Conservation (phyloP, 768 basidiomycete genomes). For the Hygrophorus russula region DNA sequence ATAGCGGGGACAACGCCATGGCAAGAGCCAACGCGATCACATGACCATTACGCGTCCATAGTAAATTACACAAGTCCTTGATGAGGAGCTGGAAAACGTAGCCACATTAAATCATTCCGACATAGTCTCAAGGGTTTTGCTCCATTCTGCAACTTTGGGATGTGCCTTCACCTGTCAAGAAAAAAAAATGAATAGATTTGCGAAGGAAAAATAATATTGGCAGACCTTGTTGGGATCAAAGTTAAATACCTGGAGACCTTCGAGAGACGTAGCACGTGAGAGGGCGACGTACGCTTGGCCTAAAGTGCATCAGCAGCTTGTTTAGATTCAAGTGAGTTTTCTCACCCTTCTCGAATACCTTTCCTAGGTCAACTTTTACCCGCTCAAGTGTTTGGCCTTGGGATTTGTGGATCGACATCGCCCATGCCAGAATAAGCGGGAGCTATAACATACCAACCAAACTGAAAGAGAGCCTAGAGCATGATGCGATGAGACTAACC, state of each 20-base stretch:
- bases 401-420: slow-evolving; percentile 97
- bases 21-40: background rate
- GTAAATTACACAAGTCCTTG: no score
- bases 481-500: slow-evolving; percentile 29
- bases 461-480: background rate
- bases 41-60: no score
- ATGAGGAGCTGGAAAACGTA: no score
- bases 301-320: slow-evolving; percentile 16
- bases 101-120: slow-evolving; percentile 9
- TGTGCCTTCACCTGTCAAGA: slow-evolving; percentile 51
- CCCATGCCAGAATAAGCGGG: slow-evolving; percentile 88
- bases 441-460: slow-evolving; percentile 33
- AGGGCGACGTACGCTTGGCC: slow-evolving; percentile 89
- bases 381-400: slow-evolving; percentile 95
- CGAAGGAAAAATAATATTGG: background rate
- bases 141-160: slow-evolving; percentile 65
- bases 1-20: background rate
- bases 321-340: background rate
- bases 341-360: slow-evolving; percentile 84
- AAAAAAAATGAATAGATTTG: background rate
- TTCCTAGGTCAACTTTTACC: slow-evolving; percentile 88
- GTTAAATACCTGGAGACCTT: slow-evolving; percentile 76
- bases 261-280: slow-evolving; percentile 78
- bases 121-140: slow-evolving; percentile 50
- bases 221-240: slow-evolving; percentile 66